These are phyloP conservation scores for Alternaria sp. DNA, from an alignment of 2,329 filamentous ascomycete genomes.

Conservation along the genomic window DNA sequence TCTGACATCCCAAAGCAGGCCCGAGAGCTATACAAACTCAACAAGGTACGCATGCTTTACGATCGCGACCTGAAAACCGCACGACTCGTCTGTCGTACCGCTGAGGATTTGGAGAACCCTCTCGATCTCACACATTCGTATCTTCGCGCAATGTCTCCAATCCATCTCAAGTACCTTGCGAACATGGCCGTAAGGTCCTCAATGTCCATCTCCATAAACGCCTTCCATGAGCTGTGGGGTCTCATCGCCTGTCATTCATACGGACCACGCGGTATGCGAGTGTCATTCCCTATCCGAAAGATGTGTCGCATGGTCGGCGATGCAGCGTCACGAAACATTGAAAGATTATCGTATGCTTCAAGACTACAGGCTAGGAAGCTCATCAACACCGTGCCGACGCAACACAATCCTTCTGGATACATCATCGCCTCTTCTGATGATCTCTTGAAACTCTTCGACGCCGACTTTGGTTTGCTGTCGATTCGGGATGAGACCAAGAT, in stretches of 20 bases:
- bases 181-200: constrained; percentile 94
- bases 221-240: constrained; percentile 86
- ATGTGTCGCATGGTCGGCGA: constrained; percentile 91
- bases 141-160: constrained; percentile 87
- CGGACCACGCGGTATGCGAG: constrained; percentile 80
- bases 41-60: constrained; percentile 87
- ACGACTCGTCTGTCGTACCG: constrained; percentile 78
- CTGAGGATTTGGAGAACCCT: constrained; percentile 75
- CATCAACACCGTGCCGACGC: constrained; percentile 83
- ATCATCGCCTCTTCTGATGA: constrained; percentile 91
- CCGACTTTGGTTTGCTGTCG: constrained; percentile 84
- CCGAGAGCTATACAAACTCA: constrained; percentile 87
- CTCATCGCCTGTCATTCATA: constrained; percentile 88
- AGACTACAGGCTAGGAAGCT: constrained; percentile 85
- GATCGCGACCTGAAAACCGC: constrained; percentile 83
- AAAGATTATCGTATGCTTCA: constrained; percentile 84
- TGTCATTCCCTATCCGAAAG: constrained; percentile 88
- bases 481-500: constrained; percentile 91
- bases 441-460: constrained; percentile 81
- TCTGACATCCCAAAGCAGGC: constrained; percentile 87
- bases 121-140: constrained; percentile 86
- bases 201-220: constrained; percentile 93
- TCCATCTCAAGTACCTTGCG: constrained; percentile 83
- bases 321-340: constrained; percentile 85
- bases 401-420: constrained; percentile 85